phyloP scores from a whole-genome alignment of 2,329 filamentous ascomycete species.

The Golovinomyces cichoracearum region DNA sequence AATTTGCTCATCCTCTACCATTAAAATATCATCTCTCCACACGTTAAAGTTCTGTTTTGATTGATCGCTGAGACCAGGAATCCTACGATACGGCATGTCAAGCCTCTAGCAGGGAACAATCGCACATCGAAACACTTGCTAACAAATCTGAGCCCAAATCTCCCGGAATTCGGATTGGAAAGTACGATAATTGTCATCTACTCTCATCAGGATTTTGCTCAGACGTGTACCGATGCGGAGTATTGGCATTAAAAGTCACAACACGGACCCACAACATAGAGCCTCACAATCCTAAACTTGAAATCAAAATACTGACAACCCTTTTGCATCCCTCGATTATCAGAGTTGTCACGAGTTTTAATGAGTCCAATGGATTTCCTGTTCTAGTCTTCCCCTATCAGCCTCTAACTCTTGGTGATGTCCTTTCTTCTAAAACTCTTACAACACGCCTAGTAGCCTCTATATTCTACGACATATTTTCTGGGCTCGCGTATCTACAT shows the following conservation, averaged over 20 bases:
- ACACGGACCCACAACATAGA: constrained; percentile 43
- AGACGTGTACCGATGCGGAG: constrained; percentile 42
- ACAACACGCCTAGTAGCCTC: constrained; percentile 14
- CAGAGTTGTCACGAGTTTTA: constrained; percentile 45
- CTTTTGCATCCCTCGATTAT: constrained; percentile 35
- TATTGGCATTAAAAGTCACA: constrained; percentile 64
- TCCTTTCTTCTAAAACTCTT: constrained; percentile 28
- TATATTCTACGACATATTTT: constrained; percentile 41
- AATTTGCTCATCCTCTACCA: background rate
- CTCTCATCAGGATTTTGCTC: constrained; percentile 52
- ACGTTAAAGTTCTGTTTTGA: background rate
- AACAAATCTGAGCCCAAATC: constrained; percentile 4
- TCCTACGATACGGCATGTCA: constrained; percentile 24
- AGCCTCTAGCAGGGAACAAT: background rate
- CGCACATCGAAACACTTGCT: background rate
- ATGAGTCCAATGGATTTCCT: constrained; percentile 41
- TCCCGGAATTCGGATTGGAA: constrained; percentile 23
- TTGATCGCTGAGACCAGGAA: constrained; percentile 20
- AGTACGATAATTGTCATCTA: constrained; percentile 26
- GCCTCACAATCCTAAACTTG: constrained; percentile 60
- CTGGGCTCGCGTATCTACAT: constrained; percentile 48
- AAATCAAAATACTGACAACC: constrained; percentile 44
- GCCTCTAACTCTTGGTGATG: constrained; percentile 40
- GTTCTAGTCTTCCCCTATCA: constrained; percentile 71
- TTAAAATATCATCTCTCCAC: background rate